Evolutionary conservation across 768 basidiomycete genomes (phyloP).

Genomic region (Phlebiopsis flavidoalba): DNA sequence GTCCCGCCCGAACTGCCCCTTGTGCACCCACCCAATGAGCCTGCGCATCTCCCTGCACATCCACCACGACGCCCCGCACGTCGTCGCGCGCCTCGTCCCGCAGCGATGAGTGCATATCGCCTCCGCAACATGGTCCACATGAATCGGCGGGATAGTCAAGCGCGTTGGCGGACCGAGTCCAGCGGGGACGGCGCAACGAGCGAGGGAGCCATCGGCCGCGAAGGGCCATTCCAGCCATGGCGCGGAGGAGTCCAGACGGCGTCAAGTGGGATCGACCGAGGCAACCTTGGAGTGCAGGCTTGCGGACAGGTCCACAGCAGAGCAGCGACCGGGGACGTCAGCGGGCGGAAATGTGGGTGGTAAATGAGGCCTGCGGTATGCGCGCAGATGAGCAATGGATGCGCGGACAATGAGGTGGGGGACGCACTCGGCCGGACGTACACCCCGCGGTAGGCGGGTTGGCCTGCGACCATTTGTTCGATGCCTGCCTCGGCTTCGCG

Average conservation of each 20-base stretch:
- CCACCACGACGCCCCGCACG: constrained; percentile 50
- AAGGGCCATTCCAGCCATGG: constrained; percentile 37
- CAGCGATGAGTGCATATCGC: constrained; percentile 68
- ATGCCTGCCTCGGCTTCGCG: constrained; percentile 82
- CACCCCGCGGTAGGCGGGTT: constrained; percentile 56
- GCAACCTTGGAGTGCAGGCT: constrained; percentile 58
- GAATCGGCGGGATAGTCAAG: constrained; percentile 85
- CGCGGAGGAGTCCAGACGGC: constrained; percentile 58
- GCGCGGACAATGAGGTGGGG: not conserved
- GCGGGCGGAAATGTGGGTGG: constrained; percentile 89
- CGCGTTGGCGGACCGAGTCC: constrained; percentile 69
- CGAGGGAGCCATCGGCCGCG: constrained; percentile 22
- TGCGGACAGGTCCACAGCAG: constrained; percentile 78
- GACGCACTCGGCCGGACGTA: constrained; percentile 85
- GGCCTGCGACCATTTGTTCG: constrained; percentile 40
- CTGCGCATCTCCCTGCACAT: constrained; percentile 69
- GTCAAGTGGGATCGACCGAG: constrained; percentile 54
- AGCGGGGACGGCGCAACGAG: constrained; percentile 40
- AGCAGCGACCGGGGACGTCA: constrained; percentile 81
- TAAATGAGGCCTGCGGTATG: constrained; percentile 79
- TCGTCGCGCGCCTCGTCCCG: constrained; percentile 28
- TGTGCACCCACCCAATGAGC: constrained; percentile 61
- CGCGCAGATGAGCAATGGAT: not conserved
- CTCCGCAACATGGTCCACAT: constrained; percentile 92
- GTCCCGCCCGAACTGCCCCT: constrained; percentile 19